Evolutionary conservation across 805 yeast genomes (phyloP).

Genomic region (Lachancea quebecensis): DNA sequence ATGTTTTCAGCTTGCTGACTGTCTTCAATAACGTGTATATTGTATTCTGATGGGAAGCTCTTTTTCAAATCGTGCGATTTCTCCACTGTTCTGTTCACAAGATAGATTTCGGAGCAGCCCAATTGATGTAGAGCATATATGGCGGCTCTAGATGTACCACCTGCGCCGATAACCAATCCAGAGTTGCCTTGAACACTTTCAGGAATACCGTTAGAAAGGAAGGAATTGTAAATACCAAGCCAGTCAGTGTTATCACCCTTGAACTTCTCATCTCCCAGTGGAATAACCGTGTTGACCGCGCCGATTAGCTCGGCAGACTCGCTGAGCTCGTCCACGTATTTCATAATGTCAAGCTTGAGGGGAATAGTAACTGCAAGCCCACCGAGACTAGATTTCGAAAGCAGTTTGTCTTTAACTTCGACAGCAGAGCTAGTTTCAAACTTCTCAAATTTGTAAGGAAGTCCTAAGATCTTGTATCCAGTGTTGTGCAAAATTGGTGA

Average conservation of each 20-base stretch:
- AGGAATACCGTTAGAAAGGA: constrained; percentile 56
- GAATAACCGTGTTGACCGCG: constrained; percentile 84
- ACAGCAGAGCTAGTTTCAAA: constrained; percentile 62
- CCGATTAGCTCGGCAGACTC: constrained; percentile 81
- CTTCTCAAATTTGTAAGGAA: constrained; percentile 64
- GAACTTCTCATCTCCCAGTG: constrained; percentile 42
- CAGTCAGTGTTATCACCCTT: constrained; percentile 93
- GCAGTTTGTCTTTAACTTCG: constrained; percentile 47
- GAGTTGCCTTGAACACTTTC: constrained; percentile 33
- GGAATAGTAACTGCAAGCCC: constrained; percentile 98
- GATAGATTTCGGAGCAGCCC: constrained; percentile 71
- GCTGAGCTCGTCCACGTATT: constrained; percentile 55
- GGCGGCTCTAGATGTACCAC: constrained; percentile 97
- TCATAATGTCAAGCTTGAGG: constrained; percentile 71
- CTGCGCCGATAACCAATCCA: constrained; percentile 91
- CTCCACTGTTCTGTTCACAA: constrained; percentile 71
- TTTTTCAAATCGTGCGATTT: constrained; percentile 54
- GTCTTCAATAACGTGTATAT: constrained; percentile 50
- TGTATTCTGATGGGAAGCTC: constrained; percentile 53
- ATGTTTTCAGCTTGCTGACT: constrained; percentile 38
- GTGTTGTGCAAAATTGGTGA: constrained; percentile 85
- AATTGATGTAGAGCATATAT: constrained; percentile 72
- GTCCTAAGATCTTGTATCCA: constrained; percentile 63
- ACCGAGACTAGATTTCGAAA: constrained; percentile 55
- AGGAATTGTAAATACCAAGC: constrained; percentile 75